phyloP scores from a whole-genome alignment of 2,329 filamentous ascomycete species.

The Coniochaeta prunicola region DNA sequence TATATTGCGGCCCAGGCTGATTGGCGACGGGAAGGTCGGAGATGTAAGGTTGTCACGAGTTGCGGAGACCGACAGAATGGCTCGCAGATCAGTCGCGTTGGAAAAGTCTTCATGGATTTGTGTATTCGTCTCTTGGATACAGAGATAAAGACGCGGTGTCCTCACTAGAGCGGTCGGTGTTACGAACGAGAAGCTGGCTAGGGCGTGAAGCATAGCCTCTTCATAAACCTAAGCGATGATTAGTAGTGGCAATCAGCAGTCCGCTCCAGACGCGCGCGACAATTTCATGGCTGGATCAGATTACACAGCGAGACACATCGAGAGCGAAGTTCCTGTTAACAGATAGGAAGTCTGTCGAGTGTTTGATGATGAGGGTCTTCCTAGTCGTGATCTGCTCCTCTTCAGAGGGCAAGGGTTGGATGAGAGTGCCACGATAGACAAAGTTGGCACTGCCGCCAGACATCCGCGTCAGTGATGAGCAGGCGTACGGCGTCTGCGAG shows the following conservation, averaged over 20 bases:
- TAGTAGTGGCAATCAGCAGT: not conserved
- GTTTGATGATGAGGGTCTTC: conserved; percentile 29
- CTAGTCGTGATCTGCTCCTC: conserved; percentile 5
- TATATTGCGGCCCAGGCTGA: conserved; percentile 19
- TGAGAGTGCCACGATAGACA: conserved; percentile 29
- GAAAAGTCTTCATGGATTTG: conserved; percentile 29
- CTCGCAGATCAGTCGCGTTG: conserved; percentile 23
- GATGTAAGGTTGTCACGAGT: conserved; percentile 1
- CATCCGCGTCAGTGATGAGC: conserved; percentile 23
- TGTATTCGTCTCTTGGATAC: conserved; percentile 21
- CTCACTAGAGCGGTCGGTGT: conserved; percentile 13
- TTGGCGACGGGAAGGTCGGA: conserved; percentile 9
- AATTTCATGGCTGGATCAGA: not conserved
- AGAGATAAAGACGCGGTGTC: conserved; percentile 24
- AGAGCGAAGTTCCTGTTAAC: conserved; percentile 26
- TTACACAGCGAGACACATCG: conserved; percentile 25
- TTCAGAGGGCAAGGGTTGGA: conserved; percentile 10
- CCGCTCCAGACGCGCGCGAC: not conserved
- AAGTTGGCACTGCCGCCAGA: conserved; percentile 33
- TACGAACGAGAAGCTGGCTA: conserved; percentile 11
- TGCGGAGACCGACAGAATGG: conserved; percentile 15
- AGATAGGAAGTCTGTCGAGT: conserved; percentile 23
- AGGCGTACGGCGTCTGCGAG: conserved; percentile 22
- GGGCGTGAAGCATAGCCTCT: conserved; percentile 19
- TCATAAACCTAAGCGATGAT: conserved; percentile 17